Base-by-base conservation (phyloP, 2,329 filamentous ascomycete species). In the Daldinia sp. region DNA sequence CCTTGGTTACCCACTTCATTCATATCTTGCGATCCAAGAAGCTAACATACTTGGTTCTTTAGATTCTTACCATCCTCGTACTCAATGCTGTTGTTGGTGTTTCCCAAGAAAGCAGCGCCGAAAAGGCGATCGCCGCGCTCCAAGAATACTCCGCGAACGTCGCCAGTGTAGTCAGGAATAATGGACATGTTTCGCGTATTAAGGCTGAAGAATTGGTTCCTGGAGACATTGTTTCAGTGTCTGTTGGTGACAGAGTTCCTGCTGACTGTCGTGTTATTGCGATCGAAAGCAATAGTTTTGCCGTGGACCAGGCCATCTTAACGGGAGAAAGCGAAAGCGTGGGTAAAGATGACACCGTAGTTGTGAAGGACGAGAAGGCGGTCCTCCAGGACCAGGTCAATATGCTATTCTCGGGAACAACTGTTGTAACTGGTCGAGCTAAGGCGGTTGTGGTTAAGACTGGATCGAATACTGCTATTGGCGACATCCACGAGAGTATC, bases 81-180 rank as follows among this genome's bases (percentile, higher is more conserved):
- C 90, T 99, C 76, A 99, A 99, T 82, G 93, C 96, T 69, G 91
- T 99, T 74, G 96, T 99, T 72, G 96, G 96, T 79, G 96, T 99
- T 30, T 98, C 95, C 63, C 96, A 99, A 85, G 96, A 99, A 85
- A 98, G 93, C 82, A 98, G 94, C 78, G 96, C 96, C 73, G 96
- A 99, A 81, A 98, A 98, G 84, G 96, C 96, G 58, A 99, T 99
- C 79, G 94, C 96, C 28, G 96, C 96, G 50, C 88, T 99, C 64
- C 96, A 99, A 82, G 95, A 99, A 87, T 99, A 99, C 84, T 98
- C 95, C 33, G 96, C 96, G 77, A 99, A 98, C 82, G 93, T 97
- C 81, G 95, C 96, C 74, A 99, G 95, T 79, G 95, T 97, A 60
- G 81, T 97, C 66, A 92, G 96, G 76, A 90, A 95, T 82, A 82